Base-by-base conservation (phyloP, 805 yeast species). In the Candida silvatica region DNA sequence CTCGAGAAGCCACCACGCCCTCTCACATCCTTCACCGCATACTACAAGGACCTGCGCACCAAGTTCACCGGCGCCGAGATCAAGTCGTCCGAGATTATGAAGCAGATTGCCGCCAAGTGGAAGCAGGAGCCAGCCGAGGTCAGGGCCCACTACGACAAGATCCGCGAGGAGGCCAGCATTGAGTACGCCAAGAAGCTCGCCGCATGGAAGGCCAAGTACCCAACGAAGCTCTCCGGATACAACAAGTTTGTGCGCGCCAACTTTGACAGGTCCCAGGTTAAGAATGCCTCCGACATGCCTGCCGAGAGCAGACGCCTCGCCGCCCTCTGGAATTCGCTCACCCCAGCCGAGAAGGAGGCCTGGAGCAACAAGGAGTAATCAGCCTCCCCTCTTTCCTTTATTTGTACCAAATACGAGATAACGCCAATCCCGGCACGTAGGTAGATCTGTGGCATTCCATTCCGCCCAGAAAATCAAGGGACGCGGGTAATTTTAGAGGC, bases 141-240 rank as follows among this genome's bases (percentile, higher is more conserved):
- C 17, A 49, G 45, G 36, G 32, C 37, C 1, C 37, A 43, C 18
- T 52, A 42, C 31, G 18, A 26, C 4, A 17, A 17, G 4, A 25
- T 19, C 16, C 20, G 33, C 6, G 31, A 31, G 5, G 31, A 34
- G 14, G 17, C 28, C 4, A 27, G 20, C 11, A 20, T 20, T 6
- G 16, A 37, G 22, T 37, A 37, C 23, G 34, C 34, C 12, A 17
- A 11, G 6, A 32, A 23, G 9, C n/a, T 44, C 17, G 45, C 41
- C 1, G 51, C 40, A 2, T 54, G 59, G 59, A 42, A 40, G 16
- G 40, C 30, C 6, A 51, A 51, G 26, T 49, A 44, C 25, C 46
- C 45, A 12, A 37, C 36, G 17, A 45, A 47, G 26, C 35, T 44
- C 7, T 29, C 45, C 6, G 50, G 48, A 17, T 54, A 51, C 39